Percentiles rank a stretch among this genome's conserved stretches.
These are phyloP conservation scores for Haplosporangium sp. DNA, from an alignment of 371 early-diverging fungal genomes.

Conservation along the genomic window DNA sequence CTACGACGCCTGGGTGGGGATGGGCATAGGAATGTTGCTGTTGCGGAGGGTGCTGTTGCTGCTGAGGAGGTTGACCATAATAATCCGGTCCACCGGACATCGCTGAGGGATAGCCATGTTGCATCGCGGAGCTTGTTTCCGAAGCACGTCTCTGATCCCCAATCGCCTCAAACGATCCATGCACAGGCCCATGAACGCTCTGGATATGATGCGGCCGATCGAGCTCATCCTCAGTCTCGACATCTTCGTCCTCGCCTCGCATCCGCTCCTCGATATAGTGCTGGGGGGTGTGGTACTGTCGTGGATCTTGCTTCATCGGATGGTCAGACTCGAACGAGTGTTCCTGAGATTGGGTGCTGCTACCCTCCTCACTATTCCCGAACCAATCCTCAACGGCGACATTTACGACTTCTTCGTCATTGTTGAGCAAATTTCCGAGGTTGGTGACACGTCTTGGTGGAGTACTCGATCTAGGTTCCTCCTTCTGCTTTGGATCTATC, in stretches of 20 bases:
- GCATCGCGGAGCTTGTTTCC: background rate
- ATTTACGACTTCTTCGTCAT: constrained; percentile 41
- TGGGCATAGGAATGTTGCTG: constrained; percentile 13
- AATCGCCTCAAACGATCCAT: background rate
- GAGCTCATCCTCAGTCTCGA: constrained; percentile 44
- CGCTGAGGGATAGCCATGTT: constrained; percentile 11
- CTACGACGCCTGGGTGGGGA: constrained; percentile 9
- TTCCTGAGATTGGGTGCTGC: constrained; percentile 21
- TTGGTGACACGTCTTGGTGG: constrained; percentile 48
- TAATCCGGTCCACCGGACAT: constrained; percentile 8
- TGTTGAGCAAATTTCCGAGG: constrained; percentile 47
- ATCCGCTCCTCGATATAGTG: constrained; percentile 8
- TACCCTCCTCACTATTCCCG: constrained; percentile 28
- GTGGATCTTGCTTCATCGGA: background rate
- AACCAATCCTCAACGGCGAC: constrained; percentile 53
- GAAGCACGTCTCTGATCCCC: constrained; percentile 17
- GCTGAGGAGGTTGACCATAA: constrained; percentile 19
- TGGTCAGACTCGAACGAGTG: constrained; percentile 12
- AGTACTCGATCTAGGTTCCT: constrained; percentile 11
- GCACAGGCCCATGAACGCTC: background rate
- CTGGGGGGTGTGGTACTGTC: background rate
- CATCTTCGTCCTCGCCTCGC: constrained; percentile 22
- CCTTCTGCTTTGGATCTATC: background rate
- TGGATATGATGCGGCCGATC: constrained; percentile 12
- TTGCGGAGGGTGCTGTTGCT: constrained; percentile 14